Evolutionary conservation across 306 rosid species (phyloP).

Genomic region (Cicer chorassanicum): DNA sequence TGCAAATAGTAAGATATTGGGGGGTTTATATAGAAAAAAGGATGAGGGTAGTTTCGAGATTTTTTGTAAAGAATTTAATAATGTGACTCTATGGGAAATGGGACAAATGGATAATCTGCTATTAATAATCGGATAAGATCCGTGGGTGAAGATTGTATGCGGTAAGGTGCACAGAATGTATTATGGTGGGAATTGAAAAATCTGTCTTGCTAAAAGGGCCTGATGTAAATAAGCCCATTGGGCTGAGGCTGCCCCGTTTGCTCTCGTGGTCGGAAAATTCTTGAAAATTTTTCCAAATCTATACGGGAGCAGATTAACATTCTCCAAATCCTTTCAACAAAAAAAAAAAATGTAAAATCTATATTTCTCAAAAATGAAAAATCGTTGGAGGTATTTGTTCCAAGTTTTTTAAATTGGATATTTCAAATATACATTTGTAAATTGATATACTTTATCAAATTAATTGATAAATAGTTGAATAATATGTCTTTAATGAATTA

Average conservation of each 20-base stretch:
- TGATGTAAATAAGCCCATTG: not conserved
- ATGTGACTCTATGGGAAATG: slow-evolving; percentile 15
- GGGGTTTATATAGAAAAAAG: not conserved
- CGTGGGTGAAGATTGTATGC: not conserved
- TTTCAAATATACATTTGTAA: too few species aligned
- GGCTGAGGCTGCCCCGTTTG: not conserved
- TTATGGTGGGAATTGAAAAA: not conserved
- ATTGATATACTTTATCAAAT: too few species aligned
- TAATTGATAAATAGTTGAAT: too few species aligned
- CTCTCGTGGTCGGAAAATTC: too few species aligned
- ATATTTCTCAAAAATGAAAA: too few species aligned
- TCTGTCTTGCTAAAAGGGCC: not conserved
- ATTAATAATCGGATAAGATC: slow-evolving; percentile 50
- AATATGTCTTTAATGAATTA: too few species aligned
- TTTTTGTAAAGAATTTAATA: not conserved
- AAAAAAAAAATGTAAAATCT: too few species aligned
- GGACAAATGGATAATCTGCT: slow-evolving; percentile 2
- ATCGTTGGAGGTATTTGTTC: too few species aligned
- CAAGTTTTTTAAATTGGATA: too few species aligned
- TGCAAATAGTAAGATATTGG: not conserved
- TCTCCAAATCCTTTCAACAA: too few species aligned
- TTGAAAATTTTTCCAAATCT: too few species aligned
- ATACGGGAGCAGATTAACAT: too few species aligned
- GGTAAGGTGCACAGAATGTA: slow-evolving; percentile 24
- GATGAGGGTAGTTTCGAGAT: slow-evolving; percentile 43